phyloP scores from a whole-genome alignment of 2,329 filamentous ascomycete species.

The Colletotrichum noveboracense region DNA sequence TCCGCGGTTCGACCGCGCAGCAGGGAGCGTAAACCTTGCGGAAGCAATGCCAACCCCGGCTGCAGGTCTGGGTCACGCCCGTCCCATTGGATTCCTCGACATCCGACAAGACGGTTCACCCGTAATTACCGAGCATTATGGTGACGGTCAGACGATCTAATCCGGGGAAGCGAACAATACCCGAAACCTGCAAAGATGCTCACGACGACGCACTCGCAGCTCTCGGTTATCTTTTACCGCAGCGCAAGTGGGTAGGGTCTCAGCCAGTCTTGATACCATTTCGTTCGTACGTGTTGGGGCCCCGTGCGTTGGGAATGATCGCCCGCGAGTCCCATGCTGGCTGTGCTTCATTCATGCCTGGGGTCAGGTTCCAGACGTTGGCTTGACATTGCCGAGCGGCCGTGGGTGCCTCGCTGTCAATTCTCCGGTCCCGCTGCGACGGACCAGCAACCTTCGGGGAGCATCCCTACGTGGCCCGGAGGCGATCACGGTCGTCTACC shows the following conservation, averaged over 20 bases:
- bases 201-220: not conserved
- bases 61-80: not conserved
- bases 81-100: not conserved
- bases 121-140: conserved; percentile 2
- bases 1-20: not conserved
- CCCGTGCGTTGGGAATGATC: not conserved
- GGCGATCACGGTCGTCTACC: not conserved
- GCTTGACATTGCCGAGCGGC: not conserved
- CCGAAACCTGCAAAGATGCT: conserved; percentile 6
- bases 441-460: not conserved
- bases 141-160: conserved; percentile 3
- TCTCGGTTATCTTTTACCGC: not conserved
- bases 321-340: not conserved
- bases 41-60: not conserved
- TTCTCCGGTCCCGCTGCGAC: not conserved
- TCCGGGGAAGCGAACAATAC: not conserved
- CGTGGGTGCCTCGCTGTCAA: not conserved
- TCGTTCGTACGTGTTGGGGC: not conserved
- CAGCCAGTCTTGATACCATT: not conserved
- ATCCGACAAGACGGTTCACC: conserved; percentile 12
- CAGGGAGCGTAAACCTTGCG: not conserved
- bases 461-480: not conserved
- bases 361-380: not conserved
- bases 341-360: conserved; percentile 14
- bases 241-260: not conserved